Base-by-base conservation (phyloP, 2,329 filamentous ascomycete genomes). In the Xylaria sp. region DNA sequence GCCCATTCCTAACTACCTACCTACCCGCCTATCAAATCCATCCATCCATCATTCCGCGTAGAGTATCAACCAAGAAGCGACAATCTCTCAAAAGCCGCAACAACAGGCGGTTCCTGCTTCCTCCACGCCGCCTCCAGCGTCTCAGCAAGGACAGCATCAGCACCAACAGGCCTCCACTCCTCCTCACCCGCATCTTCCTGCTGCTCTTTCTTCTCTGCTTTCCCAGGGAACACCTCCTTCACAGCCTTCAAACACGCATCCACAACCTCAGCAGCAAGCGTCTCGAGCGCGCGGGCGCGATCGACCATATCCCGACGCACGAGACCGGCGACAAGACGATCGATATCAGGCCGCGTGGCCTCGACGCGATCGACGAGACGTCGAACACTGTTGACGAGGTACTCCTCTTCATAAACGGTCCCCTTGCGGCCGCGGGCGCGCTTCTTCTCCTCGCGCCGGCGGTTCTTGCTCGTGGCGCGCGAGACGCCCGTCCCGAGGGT, bases 331-430 rank as follows among this genome's bases (percentile, higher is more conserved):
- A 97, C 87, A 8, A 98, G 84, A 18, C 90, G 82, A 76, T 89
- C 86, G 0, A 93, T 88, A 78, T 99, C 96, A 0, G 87, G 85
- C 59, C 89, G 86, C 2, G 91, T 86, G 25, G 84, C 84, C 78
- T 94, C 93, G 25, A 97, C 89, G 41, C 94, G 86, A 78, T 97
- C 93, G 15, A 97, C 88, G 39, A 99, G 85, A 28, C 96, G 86
- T 13, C 91, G 88, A 41, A 98, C 90, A 73, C 91, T 95, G 78
- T 94, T 96, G 66, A 97, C 90, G 5, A 99, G 87, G 79, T 99
- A 99, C 80, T 98, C 96, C 77, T 98, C 95, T 80, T 99, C 96
- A 79, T 99, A 99, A 5, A 99, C 93, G 18, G 93, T 97, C 12
- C 96, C 96, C 83, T 98, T 98, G 79, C 97, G 95, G 28, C 96